Percentiles rank a stretch among this genome's conserved stretches.
These are phyloP conservation scores for Allium fistulosum DNA, from an alignment of 106 monocot species.

Conservation along the genomic window DNA sequence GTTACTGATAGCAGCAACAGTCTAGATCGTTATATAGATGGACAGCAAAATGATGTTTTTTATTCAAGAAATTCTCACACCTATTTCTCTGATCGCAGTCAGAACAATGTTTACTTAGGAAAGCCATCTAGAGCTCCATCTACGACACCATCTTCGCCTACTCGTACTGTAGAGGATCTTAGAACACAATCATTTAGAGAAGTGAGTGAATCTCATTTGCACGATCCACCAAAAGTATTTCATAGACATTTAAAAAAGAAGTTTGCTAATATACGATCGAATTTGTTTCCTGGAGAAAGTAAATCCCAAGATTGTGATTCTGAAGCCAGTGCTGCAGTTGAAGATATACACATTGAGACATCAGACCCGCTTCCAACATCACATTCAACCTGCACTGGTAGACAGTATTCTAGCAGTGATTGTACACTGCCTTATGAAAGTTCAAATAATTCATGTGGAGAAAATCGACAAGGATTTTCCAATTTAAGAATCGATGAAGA, in stretches of 20 bases:
- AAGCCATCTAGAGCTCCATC: constrained; percentile 50
- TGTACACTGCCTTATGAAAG: constrained; percentile 3
- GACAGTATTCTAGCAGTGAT: constrained; percentile 14
- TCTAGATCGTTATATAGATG: constrained; percentile 44
- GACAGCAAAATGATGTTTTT: constrained; percentile 23
- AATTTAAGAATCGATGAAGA: constrained; percentile 38
- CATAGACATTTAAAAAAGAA: constrained; percentile 10
- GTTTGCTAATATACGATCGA: too few species aligned
- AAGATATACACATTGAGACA: constrained; percentile 69
- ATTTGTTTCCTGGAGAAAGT: constrained; percentile 11
- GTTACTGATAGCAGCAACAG: constrained; percentile 7
- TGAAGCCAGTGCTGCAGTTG: constrained; percentile 36
- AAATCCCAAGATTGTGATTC: constrained; percentile 40
- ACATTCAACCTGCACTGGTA: constrained; percentile 1
- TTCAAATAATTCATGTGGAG: constrained; percentile 6
- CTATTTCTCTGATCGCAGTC: too few species aligned
- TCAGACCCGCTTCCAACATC: constrained; percentile 10
- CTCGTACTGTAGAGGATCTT: constrained; percentile 23
- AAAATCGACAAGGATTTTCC: constrained; percentile 12
- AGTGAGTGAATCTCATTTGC: constrained; percentile 16
- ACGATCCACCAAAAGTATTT: constrained; percentile 10
- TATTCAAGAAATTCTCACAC: too few species aligned
- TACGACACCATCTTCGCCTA: constrained; percentile 44
- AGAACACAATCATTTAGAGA: constrained; percentile 36
- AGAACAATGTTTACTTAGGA: constrained; percentile 12